These are phyloP conservation scores for Naganishia albida DNA, from an alignment of 1,284 basidiomycete genomes.

Conservation along the genomic window DNA sequence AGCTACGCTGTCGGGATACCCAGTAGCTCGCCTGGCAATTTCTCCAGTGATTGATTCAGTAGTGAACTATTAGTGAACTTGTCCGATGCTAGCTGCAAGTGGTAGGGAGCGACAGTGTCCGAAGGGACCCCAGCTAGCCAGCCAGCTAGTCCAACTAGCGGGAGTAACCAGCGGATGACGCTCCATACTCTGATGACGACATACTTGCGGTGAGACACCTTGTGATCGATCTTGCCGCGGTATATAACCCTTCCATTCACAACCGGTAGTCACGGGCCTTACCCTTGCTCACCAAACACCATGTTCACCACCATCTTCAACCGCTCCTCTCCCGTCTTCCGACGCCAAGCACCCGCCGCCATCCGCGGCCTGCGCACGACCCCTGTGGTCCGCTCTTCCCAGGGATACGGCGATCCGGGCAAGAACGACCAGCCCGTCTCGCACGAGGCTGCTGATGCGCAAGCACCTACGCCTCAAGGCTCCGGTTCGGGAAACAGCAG, in stretches of 20 bases:
- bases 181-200: conserved; percentile 28
- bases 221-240: background rate
- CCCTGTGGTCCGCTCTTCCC: background rate
- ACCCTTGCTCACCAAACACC: background rate
- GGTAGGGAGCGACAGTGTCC: no score
- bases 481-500: background rate
- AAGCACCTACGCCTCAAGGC: background rate
- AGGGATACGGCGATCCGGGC: conserved; percentile 21
- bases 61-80: no score
- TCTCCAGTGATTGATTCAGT: no score
- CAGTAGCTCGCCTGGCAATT: no score
- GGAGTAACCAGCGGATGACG: no score
- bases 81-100: no score
- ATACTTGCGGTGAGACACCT: background rate
- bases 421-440: background rate
- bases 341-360: conserved; percentile 7
- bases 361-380: conserved; percentile 12
- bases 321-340: conserved; percentile 7
- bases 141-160: no score
- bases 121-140: no score
- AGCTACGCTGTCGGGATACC: no score
- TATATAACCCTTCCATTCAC: background rate
- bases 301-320: conserved; percentile 12
- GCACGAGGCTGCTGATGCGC: conserved; percentile 3
- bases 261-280: background rate